A percentile compares a stretch with the other conserved stretches of the same genome.
Evolutionary conservation across 495 filamentous ascomycete genomes (phyloP).

Genomic region (Lasiosphaeris hirsuta): DNA sequence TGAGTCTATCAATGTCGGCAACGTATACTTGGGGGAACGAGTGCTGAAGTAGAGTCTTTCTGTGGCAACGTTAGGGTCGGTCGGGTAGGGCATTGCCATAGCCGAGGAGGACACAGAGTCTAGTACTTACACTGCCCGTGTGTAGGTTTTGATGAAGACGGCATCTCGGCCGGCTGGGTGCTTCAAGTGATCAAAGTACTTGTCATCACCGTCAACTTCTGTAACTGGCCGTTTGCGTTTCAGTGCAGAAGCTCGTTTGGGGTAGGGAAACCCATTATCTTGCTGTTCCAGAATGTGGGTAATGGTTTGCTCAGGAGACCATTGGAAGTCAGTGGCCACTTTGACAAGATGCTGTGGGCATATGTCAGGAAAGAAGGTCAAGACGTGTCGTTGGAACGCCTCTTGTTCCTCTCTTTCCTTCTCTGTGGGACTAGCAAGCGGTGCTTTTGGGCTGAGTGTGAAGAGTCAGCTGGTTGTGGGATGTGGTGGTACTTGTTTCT

Average conservation of each 20-base stretch:
- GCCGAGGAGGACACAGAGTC: too few relatives aligned
- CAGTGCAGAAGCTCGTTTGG: slow-evolving; percentile 19
- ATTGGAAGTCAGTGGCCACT: slow-evolving; percentile 8
- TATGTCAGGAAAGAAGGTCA: slow-evolving; percentile 38
- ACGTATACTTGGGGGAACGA: slow-evolving; percentile 24
- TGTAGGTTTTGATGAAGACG: slow-evolving; percentile 14
- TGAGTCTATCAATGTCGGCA: slow-evolving; percentile 15
- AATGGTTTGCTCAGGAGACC: slow-evolving; percentile 22
- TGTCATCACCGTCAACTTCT: slow-evolving; percentile 14
- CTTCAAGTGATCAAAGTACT: slow-evolving; percentile 8
- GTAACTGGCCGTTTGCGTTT: slow-evolving; percentile 37
- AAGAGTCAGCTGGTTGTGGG: not conserved
- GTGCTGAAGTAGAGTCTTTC: slow-evolving; percentile 23
- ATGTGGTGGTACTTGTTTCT: too few relatives aligned
- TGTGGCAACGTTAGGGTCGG: not conserved
- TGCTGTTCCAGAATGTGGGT: slow-evolving; percentile 29
- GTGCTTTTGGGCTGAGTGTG: not conserved
- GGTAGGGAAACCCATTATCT: slow-evolving; percentile 35
- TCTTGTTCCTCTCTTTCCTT: not conserved
- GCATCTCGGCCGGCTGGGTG: not conserved
- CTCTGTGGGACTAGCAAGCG: not conserved
- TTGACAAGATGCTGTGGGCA: slow-evolving; percentile 29
- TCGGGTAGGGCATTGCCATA: too few relatives aligned
- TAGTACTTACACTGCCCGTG: not conserved
- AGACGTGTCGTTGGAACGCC: slow-evolving; percentile 24